A percentile compares a stretch with the other conserved stretches of the same genome.
These are phyloP conservation scores for Cordyceps cicadae DNA, from an alignment of 2,329 filamentous ascomycete genomes.

Conservation along the genomic window DNA sequence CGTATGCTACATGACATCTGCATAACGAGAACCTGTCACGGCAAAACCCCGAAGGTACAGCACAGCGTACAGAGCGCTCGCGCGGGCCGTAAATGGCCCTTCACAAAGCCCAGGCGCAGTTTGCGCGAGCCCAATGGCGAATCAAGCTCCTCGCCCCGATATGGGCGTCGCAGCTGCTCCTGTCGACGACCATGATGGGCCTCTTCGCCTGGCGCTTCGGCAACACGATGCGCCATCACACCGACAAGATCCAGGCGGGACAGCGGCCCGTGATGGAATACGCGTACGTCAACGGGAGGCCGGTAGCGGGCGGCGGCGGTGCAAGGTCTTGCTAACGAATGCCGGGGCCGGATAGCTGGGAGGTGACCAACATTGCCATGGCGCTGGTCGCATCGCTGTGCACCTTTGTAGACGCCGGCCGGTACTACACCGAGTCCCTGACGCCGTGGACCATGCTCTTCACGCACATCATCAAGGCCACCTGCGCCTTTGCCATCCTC, in stretches of 20 bases:
- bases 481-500: slow-evolving; percentile 38
- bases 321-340: slow-evolving; percentile 17
- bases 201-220: slow-evolving; percentile 47
- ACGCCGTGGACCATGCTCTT: slow-evolving; percentile 48
- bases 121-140: slow-evolving; percentile 44
- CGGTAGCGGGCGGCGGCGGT: not conserved
- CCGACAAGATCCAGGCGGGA: slow-evolving; percentile 31
- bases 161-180: slow-evolving; percentile 40
- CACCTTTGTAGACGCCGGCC: slow-evolving; percentile 39
- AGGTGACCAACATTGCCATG: slow-evolving; percentile 42
- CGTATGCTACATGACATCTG: no score
- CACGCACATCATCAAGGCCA: slow-evolving; percentile 41
- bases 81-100: slow-evolving; percentile 24
- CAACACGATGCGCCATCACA: slow-evolving; percentile 34
- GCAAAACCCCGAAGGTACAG: no score
- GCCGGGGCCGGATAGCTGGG: slow-evolving; percentile 32
- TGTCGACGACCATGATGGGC: slow-evolving; percentile 39
- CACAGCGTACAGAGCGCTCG: no score
- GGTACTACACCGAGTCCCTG: slow-evolving; percentile 39
- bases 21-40: no score
- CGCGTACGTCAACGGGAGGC: slow-evolving; percentile 34
- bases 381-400: slow-evolving; percentile 38
- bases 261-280: slow-evolving; percentile 38
- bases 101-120: slow-evolving; percentile 45
- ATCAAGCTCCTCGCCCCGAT: slow-evolving; percentile 38